phyloP scores from a whole-genome alignment of 345 rosid genomes.

The thale cress (Arabidopsis thaliana) region TAIR10.1 NC_003070.9:7578001-7578500 shows the following conservation, averaged over 20 bases:
- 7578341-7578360: constrained; percentile 29
- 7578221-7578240: not conserved
- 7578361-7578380: constrained; percentile 13
- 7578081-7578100: constrained; percentile 58
- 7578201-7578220: not conserved
- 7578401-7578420: constrained; percentile 21
- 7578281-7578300: constrained; percentile 35
- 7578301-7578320: constrained; percentile 3
- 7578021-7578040: constrained; percentile 24
- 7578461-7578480: constrained; percentile 29
- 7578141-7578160: constrained; percentile 34
- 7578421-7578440: constrained; percentile 36
- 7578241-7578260: constrained; percentile 30
- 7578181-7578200: not conserved
- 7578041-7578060: constrained; percentile 53
- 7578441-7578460: constrained; percentile 39
- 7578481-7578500: constrained; percentile 33
- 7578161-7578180: constrained; percentile 22
- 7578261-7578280: constrained; percentile 38
- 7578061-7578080: constrained; percentile 61
- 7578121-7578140: constrained; percentile 49
- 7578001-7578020: not conserved
- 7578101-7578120: constrained; percentile 57
- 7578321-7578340: constrained; percentile 12
- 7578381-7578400: constrained; percentile 23